A percentile compares a stretch with the other conserved stretches of the same genome.
Evolutionary conservation across 345 rosid genomes (phyloP).

Genomic region (Lepidium aucheri): DNA sequence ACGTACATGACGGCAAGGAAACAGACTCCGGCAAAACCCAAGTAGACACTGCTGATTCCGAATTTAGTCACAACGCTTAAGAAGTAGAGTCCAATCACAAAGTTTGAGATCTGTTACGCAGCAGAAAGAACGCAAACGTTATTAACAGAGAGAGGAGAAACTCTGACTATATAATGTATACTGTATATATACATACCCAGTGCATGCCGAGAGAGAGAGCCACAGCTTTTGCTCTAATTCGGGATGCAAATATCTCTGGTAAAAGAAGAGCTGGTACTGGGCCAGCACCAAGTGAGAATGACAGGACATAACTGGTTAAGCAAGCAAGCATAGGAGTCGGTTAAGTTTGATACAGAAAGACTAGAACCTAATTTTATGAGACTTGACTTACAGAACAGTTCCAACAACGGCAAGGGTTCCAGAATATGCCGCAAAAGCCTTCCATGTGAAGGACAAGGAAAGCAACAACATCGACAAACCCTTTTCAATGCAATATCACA

Average conservation of each 20-base stretch:
- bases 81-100: constrained; percentile 87
- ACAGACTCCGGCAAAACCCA: constrained; percentile 76
- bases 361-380: too few relatives aligned
- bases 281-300: constrained; percentile 98
- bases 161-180: neutral
- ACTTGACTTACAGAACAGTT: constrained; percentile 81
- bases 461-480: constrained; percentile 91
- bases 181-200: constrained; percentile 68
- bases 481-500: constrained; percentile 29
- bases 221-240: constrained; percentile 97
- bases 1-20: constrained; percentile 79
- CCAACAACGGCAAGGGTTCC: constrained; percentile 89
- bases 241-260: constrained; percentile 91
- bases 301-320: constrained; percentile 68
- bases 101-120: constrained; percentile 67
- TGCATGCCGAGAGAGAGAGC: constrained; percentile 92
- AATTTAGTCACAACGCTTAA: constrained; percentile 80
- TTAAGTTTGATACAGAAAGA: neutral
- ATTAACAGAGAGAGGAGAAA: neutral
- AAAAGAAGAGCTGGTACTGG: constrained; percentile 99
- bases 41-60: constrained; percentile 86
- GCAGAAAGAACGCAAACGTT: neutral
- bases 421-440: constrained; percentile 82
- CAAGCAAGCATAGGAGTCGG: neutral
- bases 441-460: constrained; percentile 92